Evolutionary conservation across 345 rosid genomes (phyloP).

Genomic region (Eucalyptus guilfoylei): DNA sequence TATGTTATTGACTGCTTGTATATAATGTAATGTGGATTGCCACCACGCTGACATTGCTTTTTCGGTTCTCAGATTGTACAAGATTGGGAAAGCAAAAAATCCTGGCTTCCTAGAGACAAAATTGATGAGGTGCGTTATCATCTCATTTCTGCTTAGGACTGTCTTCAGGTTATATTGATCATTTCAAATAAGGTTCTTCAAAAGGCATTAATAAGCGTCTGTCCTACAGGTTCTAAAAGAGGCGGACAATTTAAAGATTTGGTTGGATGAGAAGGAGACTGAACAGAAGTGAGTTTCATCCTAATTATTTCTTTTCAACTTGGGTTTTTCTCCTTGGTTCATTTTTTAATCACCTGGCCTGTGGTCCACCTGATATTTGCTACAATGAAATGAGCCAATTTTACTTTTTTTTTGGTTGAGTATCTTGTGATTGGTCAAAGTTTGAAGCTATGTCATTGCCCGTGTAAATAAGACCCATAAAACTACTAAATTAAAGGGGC

Average conservation of each 20-base stretch:
- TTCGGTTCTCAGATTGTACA: constrained; percentile 29
- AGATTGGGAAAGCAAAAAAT: constrained; percentile 66
- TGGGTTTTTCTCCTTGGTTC: neutral
- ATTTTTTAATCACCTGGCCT: neutral
- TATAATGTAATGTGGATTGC: neutral
- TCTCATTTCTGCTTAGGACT: neutral
- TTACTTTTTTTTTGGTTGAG: neutral
- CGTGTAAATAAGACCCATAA: neutral
- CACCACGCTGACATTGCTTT: neutral
- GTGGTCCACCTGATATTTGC: neutral
- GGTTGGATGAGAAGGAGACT: constrained; percentile 80
- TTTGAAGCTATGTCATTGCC: neutral
- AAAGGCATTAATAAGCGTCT: neutral
- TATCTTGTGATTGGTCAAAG: neutral
- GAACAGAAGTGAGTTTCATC: constrained; percentile 65
- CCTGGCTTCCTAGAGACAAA: constrained; percentile 85
- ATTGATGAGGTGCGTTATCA: constrained; percentile 50
- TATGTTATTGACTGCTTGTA: neutral
- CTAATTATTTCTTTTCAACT: neutral
- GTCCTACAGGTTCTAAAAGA: constrained; percentile 42
- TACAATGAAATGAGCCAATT: neutral
- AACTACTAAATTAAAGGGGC: neutral
- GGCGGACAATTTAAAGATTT: constrained; percentile 52
- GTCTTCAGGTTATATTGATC: neutral
- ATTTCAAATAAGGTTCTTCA: neutral